A percentile compares a stretch with the other conserved stretches of the same genome.
phyloP scores from a whole-genome alignment of 1,284 basidiomycete genomes.

The Ganoderma multipileum region DNA sequence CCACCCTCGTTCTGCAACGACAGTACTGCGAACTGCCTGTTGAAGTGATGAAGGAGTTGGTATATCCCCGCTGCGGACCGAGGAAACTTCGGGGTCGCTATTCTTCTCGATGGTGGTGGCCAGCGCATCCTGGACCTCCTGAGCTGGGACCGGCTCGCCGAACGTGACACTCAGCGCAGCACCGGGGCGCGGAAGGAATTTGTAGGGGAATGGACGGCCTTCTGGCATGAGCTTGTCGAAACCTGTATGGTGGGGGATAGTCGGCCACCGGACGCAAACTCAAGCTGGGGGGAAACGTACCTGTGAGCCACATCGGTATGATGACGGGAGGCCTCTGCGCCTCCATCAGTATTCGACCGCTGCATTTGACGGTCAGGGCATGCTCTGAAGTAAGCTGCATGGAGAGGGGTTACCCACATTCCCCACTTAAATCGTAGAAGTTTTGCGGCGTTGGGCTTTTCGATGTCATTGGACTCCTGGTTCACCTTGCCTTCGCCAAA shows the following conservation, averaged over 20 bases:
- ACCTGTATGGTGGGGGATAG: constrained; percentile 48
- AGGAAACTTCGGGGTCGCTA: constrained; percentile 24
- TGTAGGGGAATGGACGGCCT: constrained; percentile 73
- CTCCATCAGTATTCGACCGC: constrained; percentile 88
- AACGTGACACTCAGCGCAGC: constrained; percentile 74
- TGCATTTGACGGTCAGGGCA: constrained; percentile 38
- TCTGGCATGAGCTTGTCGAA: constrained; percentile 94
- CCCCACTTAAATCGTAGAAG: constrained; percentile 97
- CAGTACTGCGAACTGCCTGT: constrained; percentile 23
- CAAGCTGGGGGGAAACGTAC: constrained; percentile 42
- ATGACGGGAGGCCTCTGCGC: constrained; percentile 76
- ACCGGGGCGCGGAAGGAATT: constrained; percentile 71
- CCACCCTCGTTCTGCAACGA: constrained; percentile 25
- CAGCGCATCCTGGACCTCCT: constrained; percentile 47
- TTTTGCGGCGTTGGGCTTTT: constrained; percentile 46
- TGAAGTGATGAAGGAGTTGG: constrained; percentile 12
- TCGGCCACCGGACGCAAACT: neutral
- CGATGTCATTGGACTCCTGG: constrained; percentile 59
- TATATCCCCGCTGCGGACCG: constrained; percentile 16
- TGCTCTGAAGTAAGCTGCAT: neutral
- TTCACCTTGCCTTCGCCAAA: constrained; percentile 95
- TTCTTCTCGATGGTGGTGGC: constrained; percentile 22
- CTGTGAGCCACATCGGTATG: constrained; percentile 94
- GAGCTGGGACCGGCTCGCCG: constrained; percentile 65
- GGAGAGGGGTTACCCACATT: constrained; percentile 65